Percentiles rank a stretch among this genome's conserved stretches.
phyloP scores from a whole-genome alignment of 2,329 filamentous ascomycete genomes.

The Aspergillus amoenus region DNA sequence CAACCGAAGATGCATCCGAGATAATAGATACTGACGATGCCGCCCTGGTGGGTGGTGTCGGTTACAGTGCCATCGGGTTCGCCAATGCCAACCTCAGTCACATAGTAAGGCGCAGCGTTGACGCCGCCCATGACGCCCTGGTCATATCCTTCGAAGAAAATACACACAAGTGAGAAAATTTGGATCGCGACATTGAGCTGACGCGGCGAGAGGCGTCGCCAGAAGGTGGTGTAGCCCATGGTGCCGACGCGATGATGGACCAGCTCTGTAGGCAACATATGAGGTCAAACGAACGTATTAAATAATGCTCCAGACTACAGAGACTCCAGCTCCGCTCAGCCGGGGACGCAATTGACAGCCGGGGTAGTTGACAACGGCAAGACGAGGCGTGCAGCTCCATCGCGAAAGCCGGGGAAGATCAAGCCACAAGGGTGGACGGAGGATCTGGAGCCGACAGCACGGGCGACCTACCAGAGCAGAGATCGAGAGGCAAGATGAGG shows the following conservation, averaged over 20 bases:
- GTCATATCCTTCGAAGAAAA: slow-evolving; percentile 51
- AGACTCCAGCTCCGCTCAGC: too few relatives aligned
- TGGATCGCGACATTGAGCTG: slow-evolving; percentile 44
- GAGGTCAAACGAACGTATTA: too few relatives aligned
- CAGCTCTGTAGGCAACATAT: too few relatives aligned
- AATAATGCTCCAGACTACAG: too few relatives aligned
- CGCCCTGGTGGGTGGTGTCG: slow-evolving; percentile 51
- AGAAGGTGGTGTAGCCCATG: slow-evolving; percentile 39
- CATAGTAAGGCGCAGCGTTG: slow-evolving; percentile 42
- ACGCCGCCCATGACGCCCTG: slow-evolving; percentile 57
- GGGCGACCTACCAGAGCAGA: too few relatives aligned
- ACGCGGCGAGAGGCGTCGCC: slow-evolving; percentile 44
- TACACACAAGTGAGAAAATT: slow-evolving; percentile 32
- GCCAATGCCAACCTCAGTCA: slow-evolving; percentile 46
- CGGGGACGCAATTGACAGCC: too few relatives aligned
- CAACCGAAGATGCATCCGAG: slow-evolving; percentile 53
- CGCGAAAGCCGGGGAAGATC: too few relatives aligned
- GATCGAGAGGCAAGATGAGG: too few relatives aligned
- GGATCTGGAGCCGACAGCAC: too few relatives aligned
- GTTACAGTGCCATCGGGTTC: slow-evolving; percentile 47
- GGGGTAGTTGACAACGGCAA: too few relatives aligned
- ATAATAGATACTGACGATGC: slow-evolving; percentile 56
- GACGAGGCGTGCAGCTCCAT: too few relatives aligned
- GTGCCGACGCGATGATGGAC: not conserved
- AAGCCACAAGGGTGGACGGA: too few relatives aligned